Percentiles rank a stretch among this genome's conserved stretches.
These are phyloP conservation scores for Steccherinum ochraceum DNA, from an alignment of 768 basidiomycete genomes.

Conservation along the genomic window DNA sequence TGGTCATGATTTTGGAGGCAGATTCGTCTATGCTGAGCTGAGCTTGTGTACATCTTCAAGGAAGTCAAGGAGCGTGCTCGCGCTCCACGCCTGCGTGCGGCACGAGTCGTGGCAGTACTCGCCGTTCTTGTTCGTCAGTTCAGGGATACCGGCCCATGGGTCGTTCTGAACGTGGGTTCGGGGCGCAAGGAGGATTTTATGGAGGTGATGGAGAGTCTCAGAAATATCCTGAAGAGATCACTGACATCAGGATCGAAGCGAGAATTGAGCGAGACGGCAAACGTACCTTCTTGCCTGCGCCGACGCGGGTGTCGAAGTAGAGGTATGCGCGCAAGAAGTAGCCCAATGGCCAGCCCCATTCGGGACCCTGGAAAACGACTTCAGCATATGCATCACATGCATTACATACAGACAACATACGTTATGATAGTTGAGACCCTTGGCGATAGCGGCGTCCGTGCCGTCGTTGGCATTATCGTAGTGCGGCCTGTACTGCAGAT, in stretches of 20 bases:
- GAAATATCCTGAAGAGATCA: slow-evolving; percentile 45
- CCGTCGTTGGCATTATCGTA: slow-evolving; percentile 96
- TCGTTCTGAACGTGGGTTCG: slow-evolving; percentile 73
- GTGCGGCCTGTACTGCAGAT: slow-evolving; percentile 82
- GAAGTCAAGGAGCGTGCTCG: slow-evolving; percentile 88
- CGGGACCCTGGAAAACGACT: slow-evolving; percentile 56
- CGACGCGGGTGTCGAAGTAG: slow-evolving; percentile 71
- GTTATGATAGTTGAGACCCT: slow-evolving; percentile 93
- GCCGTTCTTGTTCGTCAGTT: slow-evolving; percentile 85
- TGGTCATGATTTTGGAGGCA: background rate
- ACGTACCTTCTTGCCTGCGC: slow-evolving; percentile 62
- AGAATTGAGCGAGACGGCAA: too few relatives aligned
- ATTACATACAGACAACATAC: slow-evolving; percentile 32
- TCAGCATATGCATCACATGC: slow-evolving; percentile 16
- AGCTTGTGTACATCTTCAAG: slow-evolving; percentile 62
- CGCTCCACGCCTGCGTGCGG: slow-evolving; percentile 93
- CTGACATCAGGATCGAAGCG: background rate
- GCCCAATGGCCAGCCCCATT: slow-evolving; percentile 94
- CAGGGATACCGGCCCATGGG: slow-evolving; percentile 91
- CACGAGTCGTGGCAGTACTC: slow-evolving; percentile 83
- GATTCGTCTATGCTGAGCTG: background rate
- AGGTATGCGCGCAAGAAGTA: slow-evolving; percentile 94
- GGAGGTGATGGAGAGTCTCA: slow-evolving; percentile 75
- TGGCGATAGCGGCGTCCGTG: slow-evolving; percentile 75
- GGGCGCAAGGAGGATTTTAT: slow-evolving; percentile 61